Percentiles rank a stretch among this genome's conserved stretches.
phyloP scores from a whole-genome alignment of 2,329 filamentous ascomycete species.

The Daldinia sp. region DNA sequence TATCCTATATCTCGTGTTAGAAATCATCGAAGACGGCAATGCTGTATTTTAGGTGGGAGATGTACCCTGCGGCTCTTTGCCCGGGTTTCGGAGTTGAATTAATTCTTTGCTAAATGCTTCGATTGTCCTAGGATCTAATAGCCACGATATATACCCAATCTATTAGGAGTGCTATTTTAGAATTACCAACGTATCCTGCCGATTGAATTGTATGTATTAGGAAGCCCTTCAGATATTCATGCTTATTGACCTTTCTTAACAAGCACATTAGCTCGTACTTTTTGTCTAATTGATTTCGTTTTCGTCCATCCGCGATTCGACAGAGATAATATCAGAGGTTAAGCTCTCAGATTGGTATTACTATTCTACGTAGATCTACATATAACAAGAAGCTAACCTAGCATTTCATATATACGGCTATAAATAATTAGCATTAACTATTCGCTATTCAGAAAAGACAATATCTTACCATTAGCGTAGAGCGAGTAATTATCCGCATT shows the following conservation, averaged over 20 bases:
- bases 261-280: too few relatives aligned
- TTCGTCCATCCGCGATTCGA: neutral
- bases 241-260: too few relatives aligned
- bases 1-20: slow-evolving; percentile 4
- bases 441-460: neutral
- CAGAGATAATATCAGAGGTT: too few relatives aligned
- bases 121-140: neutral
- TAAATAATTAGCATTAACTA: slow-evolving; percentile 6
- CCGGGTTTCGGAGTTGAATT: neutral
- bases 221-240: too few relatives aligned
- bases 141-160: too few relatives aligned
- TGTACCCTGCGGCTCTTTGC: neutral
- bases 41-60: neutral
- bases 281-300: too few relatives aligned
- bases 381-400: neutral
- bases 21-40: neutral
- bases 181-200: neutral
- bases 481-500: slow-evolving; percentile 40
- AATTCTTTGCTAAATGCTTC: neutral
- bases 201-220: too few relatives aligned
- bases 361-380: too few relatives aligned
- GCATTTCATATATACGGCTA: slow-evolving; percentile 37
- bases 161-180: neutral
- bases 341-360: too few relatives aligned
- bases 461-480: slow-evolving; percentile 35